Percentiles rank a stretch among this genome's conserved stretches.
Conservation (phyloP, 2,329 filamentous ascomycete genomes). For the Chrysosporium keratinophilum region DNA sequence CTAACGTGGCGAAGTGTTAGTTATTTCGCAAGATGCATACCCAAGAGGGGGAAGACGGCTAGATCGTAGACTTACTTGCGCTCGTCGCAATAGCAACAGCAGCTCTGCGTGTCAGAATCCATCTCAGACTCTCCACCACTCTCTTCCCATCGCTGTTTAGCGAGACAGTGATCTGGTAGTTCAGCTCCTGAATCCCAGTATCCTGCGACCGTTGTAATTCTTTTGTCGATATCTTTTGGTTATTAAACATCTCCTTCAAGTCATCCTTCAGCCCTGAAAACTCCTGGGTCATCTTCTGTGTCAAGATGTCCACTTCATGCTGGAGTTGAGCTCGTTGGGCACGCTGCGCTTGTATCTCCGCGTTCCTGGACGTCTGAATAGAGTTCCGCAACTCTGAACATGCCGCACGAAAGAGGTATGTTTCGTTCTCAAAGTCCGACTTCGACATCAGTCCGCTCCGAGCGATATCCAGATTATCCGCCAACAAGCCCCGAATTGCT, state of each 20-base stretch:
- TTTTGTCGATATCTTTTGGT: conserved; percentile 82
- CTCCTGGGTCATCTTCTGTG: conserved; percentile 76
- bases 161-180: conserved; percentile 87
- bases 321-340: conserved; percentile 77
- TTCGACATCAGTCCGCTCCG: conserved; percentile 74
- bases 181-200: conserved; percentile 82
- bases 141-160: conserved; percentile 85
- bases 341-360: conserved; percentile 69
- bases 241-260: conserved; percentile 91
- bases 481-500: conserved; percentile 66
- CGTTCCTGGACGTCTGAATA: conserved; percentile 64
- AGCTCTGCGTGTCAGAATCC: conserved; percentile 63
- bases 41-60: not conserved
- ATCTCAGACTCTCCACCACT: conserved; percentile 81
- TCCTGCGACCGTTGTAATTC: conserved; percentile 81
- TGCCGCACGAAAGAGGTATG: conserved; percentile 86
- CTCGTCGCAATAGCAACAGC: conserved; percentile 48
- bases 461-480: conserved; percentile 69
- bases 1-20: conserved; percentile 21
- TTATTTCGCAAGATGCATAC: not conserved
- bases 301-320: conserved; percentile 88
- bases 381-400: conserved; percentile 87
- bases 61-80: conserved; percentile 32
- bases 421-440: conserved; percentile 87
- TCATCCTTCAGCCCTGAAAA: conserved; percentile 72